phyloP scores from a whole-genome alignment of 768 basidiomycete genomes.

The Collybia nuda region DNA sequence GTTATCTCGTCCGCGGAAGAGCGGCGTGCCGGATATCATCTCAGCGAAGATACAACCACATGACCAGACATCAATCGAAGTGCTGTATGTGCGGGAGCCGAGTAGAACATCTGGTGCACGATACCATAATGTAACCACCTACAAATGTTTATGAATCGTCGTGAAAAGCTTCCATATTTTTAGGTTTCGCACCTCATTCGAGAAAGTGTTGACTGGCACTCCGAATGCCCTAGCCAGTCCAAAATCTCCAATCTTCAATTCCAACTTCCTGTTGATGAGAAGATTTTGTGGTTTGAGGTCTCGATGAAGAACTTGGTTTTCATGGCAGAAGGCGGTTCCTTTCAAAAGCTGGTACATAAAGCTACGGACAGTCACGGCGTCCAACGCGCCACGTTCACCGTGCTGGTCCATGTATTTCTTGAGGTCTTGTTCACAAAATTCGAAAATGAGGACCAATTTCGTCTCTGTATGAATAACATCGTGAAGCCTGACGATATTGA shows the following conservation, averaged over 20 bases:
- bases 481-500: conserved; percentile 97
- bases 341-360: conserved; percentile 98
- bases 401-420: conserved; percentile 99
- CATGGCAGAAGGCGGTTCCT: conserved; percentile 97
- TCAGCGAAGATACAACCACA: conserved; percentile 99
- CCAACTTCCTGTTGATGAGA: conserved; percentile 95
- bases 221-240: conserved; percentile 97
- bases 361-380: conserved; percentile 86
- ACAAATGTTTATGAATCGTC: conserved; percentile 4
- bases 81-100: conserved; percentile 96
- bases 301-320: conserved; percentile 95
- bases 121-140: conserved; percentile 99
- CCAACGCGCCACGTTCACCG: conserved; percentile 93
- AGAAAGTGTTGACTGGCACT: conserved; percentile 98
- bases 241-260: conserved; percentile 97
- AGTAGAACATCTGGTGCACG: conserved; percentile 97
- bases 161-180: background rate
- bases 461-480: conserved; percentile 99
- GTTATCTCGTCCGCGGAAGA: conserved; percentile 96
- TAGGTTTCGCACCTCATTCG: conserved; percentile 73
- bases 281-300: conserved; percentile 99
- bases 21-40: conserved; percentile 96
- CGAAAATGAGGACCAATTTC: conserved; percentile 97
- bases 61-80: conserved; percentile 98
- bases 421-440: conserved; percentile 97